A percentile compares a stretch with the other conserved stretches of the same genome.
Conservation (phyloP, 139 green algal species). For the Zygnema circumcarinatum region DNA sequence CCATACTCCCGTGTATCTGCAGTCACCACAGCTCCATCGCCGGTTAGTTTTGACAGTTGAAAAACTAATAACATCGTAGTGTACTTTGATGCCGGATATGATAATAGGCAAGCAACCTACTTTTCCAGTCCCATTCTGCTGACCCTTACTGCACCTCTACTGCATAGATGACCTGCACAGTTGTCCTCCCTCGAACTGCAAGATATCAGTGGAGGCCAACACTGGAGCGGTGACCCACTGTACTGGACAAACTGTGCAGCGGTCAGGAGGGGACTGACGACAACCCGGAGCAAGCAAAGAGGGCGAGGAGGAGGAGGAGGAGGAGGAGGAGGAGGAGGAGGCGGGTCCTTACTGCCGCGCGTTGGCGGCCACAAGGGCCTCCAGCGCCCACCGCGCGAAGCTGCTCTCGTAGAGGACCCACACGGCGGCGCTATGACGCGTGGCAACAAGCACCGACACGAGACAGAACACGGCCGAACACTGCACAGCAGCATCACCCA, state of each 20-base stretch:
- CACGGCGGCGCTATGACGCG: background rate
- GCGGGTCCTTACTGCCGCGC: background rate
- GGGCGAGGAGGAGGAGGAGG: background rate
- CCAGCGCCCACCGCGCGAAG: conserved; percentile 37
- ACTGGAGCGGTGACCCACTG: background rate
- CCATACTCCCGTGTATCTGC: conserved; percentile 47
- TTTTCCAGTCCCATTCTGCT: too few species aligned
- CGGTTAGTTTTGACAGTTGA: background rate
- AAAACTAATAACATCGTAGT: too few species aligned
- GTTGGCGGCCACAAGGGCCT: conserved; percentile 28
- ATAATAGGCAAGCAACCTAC: too few species aligned
- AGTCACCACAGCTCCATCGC: background rate
- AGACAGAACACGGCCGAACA: conserved; percentile 1
- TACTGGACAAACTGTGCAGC: background rate
- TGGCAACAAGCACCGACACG: conserved; percentile 23
- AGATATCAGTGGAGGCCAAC: background rate
- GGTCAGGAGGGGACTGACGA: background rate
- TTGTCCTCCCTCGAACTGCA: background rate
- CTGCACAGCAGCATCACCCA: background rate
- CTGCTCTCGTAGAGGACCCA: background rate
- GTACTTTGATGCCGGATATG: too few species aligned
- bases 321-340: background rate
- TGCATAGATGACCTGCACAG: background rate
- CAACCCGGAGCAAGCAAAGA: background rate
- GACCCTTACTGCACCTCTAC: too few species aligned